Percentiles rank a stretch among this genome's conserved stretches.
Evolutionary conservation across 768 basidiomycete genomes (phyloP).

Genomic region (Suillus subluteus): DNA sequence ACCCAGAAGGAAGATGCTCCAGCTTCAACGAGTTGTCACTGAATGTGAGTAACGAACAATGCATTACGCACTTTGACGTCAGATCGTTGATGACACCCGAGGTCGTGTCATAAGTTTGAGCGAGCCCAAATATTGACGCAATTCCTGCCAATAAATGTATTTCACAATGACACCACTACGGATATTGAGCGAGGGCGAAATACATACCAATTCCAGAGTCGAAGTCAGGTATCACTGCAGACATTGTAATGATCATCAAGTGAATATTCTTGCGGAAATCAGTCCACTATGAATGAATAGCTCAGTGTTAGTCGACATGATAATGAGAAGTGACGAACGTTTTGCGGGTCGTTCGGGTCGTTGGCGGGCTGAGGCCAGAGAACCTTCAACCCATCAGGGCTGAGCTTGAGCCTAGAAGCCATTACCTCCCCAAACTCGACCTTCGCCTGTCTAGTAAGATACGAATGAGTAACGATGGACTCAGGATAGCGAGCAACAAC

Average conservation of each 20-base stretch:
- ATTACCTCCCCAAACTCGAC: slow-evolving; percentile 52
- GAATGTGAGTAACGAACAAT: background rate
- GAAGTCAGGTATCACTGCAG: slow-evolving; percentile 59
- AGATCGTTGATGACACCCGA: slow-evolving; percentile 52
- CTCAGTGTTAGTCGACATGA: background rate
- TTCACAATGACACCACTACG: background rate
- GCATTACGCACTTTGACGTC: slow-evolving; percentile 42
- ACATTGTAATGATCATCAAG: slow-evolving; percentile 51
- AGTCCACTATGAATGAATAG: slow-evolving; percentile 43
- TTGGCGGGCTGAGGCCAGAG: slow-evolving; percentile 60
- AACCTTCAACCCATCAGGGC: slow-evolving; percentile 46
- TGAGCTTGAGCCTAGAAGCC: slow-evolving; percentile 50
- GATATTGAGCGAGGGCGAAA: background rate
- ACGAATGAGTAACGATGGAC: background rate
- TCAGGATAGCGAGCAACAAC: no score
- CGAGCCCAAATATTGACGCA: slow-evolving; percentile 52
- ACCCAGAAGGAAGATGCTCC: slow-evolving; percentile 55
- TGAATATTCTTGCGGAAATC: slow-evolving; percentile 48
- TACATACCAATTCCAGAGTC: slow-evolving; percentile 51
- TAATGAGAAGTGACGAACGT: slow-evolving; percentile 36
- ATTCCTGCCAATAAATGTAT: slow-evolving; percentile 40
- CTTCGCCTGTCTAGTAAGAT: slow-evolving; percentile 43
- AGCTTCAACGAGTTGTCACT: slow-evolving; percentile 27
- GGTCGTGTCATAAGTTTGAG: slow-evolving; percentile 47
- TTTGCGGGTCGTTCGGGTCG: slow-evolving; percentile 56